Evolutionary conservation across 805 yeast genomes (phyloP), one percentile per base, ranked within the genome.

Genomic region (Teunomyces stri): DNA sequence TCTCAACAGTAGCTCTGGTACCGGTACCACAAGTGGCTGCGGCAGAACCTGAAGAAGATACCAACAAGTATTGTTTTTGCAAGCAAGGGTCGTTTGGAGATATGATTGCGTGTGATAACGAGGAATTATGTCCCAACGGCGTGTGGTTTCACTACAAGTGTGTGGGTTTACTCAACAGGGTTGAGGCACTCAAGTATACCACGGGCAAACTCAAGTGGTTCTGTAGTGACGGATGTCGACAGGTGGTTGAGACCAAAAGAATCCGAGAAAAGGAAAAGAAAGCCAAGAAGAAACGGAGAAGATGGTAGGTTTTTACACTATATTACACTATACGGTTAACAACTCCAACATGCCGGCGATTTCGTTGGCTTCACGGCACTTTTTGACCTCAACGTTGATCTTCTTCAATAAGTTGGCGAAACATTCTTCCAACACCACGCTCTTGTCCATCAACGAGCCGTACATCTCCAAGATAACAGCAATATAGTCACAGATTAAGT

Each of bases 301-400:
- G 35, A 41, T 18, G 50, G 42, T 41, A 38, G 29, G 22, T 9
- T 25, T 15, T 15, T 31, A 13, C 42, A 27, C 40, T 31, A 34
- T 37, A 35, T 28, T 34, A 45, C 40, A 34, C 22, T 68, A 78
- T 51, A 69, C 78, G 43, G 90, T 84, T 58, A 92, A 74, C 56
- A 94, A 68, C 66, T 89, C 95, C 57, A 94, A 72, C 97, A 94
- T 94, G 46, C 99, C 99, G 58, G 87, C 89, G 38, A 94, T 82
- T 62, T 82, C 85, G 64, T 85, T 87, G 5, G 97, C 96, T 62
- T 91, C 97, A 61, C 81, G 81, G 38, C 96, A 87, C 60, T 86
- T 84, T 47, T 76, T 78, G 20, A 90, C 80, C 67, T 92, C 97
- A 29, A 69, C 62, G 47, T 77, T 79, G 22, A 92, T 75, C 57